Evolutionary conservation across 805 yeast species (phyloP).

Genomic region (Geotrichum ghanense): DNA sequence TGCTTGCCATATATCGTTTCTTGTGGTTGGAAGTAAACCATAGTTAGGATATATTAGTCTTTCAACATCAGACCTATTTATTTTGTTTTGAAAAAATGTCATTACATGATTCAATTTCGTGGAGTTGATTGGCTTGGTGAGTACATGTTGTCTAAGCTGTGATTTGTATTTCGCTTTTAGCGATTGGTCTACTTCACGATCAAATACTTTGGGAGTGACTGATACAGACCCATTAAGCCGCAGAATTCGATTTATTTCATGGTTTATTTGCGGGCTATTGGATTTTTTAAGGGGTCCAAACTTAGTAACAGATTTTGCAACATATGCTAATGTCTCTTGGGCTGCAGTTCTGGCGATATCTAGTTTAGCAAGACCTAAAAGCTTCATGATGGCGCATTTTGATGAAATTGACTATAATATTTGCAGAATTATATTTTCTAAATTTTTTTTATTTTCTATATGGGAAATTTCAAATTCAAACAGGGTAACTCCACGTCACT

Average conservation of each 20-base stretch:
- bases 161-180: neutral
- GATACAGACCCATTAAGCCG: neutral
- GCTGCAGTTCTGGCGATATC: neutral
- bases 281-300: neutral
- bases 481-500: conserved; percentile 2
- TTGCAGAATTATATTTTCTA: too few species aligned
- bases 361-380: neutral
- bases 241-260: neutral
- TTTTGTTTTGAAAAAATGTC: neutral
- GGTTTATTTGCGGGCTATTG: neutral
- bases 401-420: too few species aligned
- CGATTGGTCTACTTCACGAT: neutral
- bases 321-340: neutral
- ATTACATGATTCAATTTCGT: neutral
- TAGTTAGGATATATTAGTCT: neutral
- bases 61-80: neutral
- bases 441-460: too few species aligned
- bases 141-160: neutral
- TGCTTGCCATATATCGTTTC: neutral
- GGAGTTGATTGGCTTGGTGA: neutral
- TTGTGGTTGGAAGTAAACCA: neutral
- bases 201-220: neutral
- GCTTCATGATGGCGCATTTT: neutral
- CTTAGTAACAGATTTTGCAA: neutral
- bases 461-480: neutral